phyloP scores from a whole-genome alignment of 768 basidiomycete species.

The Epithele typhae region DNA sequence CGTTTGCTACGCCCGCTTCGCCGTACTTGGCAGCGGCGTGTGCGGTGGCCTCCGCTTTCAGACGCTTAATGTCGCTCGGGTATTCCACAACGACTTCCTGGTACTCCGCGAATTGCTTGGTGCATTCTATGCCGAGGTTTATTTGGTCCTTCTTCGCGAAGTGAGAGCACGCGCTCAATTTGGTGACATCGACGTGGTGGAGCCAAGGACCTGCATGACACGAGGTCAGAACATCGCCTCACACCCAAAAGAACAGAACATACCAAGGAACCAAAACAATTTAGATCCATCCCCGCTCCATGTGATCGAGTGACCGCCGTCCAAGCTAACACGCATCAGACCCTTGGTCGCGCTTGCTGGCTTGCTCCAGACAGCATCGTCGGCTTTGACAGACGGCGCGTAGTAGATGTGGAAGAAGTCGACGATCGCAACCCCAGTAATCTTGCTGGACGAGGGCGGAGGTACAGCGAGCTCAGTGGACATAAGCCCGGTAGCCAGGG shows the following conservation, averaged over 20 bases:
- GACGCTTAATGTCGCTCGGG: conserved; percentile 53
- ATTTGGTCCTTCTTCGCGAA: conserved; percentile 43
- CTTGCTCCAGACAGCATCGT: conserved; percentile 58
- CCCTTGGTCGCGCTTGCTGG: conserved; percentile 63
- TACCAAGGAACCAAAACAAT: conserved; percentile 74
- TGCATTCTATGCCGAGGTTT: conserved; percentile 62
- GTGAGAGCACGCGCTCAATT: conserved; percentile 43
- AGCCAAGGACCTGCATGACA: conserved; percentile 49
- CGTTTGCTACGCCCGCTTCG: conserved; percentile 22
- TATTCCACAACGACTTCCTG: conserved; percentile 58
- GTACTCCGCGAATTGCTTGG: conserved; percentile 49
- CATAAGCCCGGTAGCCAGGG: conserved; percentile 51
- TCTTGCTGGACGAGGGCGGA: conserved; percentile 14
- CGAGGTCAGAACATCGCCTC: background rate
- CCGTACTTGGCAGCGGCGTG: background rate
- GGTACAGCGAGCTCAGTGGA: conserved; percentile 54
- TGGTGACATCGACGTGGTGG: conserved; percentile 56
- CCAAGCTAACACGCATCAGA: conserved; percentile 58
- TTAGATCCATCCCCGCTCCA: conserved; percentile 61
- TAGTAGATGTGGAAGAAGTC: conserved; percentile 68
- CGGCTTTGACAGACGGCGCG: conserved; percentile 37
- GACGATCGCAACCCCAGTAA: conserved; percentile 51
- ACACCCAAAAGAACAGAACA: conserved; percentile 8
- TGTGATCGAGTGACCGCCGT: conserved; percentile 69
- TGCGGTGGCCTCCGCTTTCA: conserved; percentile 48